These are phyloP conservation scores for Globisporangium paroecandrum DNA, from an alignment of 352 stramenopile species.

Conservation along the genomic window DNA sequence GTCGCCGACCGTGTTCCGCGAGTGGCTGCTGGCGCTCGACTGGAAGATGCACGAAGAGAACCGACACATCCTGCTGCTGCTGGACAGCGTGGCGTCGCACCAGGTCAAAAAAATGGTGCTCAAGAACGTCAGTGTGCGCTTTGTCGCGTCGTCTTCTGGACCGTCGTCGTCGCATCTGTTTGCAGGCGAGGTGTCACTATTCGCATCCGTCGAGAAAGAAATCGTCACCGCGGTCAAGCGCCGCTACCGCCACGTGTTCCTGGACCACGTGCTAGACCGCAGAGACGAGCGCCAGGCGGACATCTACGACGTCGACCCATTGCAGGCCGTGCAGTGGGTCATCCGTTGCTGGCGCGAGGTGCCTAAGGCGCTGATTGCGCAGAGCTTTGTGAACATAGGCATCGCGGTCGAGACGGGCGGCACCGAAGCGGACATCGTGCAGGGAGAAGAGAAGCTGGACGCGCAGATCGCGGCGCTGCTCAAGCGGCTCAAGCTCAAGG, in stretches of 20 bases:
- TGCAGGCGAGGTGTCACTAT: conserved; percentile 25
- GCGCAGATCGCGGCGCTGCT: conserved; percentile 50
- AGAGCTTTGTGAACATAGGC: conserved; percentile 41
- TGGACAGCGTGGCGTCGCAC: conserved; percentile 55
- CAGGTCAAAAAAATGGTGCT: conserved; percentile 55
- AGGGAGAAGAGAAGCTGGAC: conserved; percentile 47
- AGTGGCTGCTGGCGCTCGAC: conserved; percentile 76
- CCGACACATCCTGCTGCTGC: conserved; percentile 62
- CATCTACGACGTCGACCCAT: conserved; percentile 39
- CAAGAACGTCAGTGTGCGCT: conserved; percentile 65
- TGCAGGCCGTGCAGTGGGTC: conserved; percentile 64
- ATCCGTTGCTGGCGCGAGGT: conserved; percentile 51
- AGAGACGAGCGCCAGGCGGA: conserved; percentile 31
- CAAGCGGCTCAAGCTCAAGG: conserved; percentile 47
- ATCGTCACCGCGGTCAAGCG: conserved; percentile 52
- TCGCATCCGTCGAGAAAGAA: conserved; percentile 36
- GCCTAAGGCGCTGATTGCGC: conserved; percentile 43
- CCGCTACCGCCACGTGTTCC: conserved; percentile 48
- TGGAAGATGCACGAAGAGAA: conserved; percentile 75
- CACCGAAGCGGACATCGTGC: not conserved
- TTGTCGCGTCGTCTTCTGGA: conserved; percentile 22
- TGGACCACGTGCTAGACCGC: conserved; percentile 44
- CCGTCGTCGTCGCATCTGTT: conserved; percentile 25
- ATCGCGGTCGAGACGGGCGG: conserved; percentile 13
- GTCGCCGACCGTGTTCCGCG: conserved; percentile 67